Evolutionary conservation across 176 grass and related monocot species (phyloP).

Genomic region (Metroxylon sagu): DNA sequence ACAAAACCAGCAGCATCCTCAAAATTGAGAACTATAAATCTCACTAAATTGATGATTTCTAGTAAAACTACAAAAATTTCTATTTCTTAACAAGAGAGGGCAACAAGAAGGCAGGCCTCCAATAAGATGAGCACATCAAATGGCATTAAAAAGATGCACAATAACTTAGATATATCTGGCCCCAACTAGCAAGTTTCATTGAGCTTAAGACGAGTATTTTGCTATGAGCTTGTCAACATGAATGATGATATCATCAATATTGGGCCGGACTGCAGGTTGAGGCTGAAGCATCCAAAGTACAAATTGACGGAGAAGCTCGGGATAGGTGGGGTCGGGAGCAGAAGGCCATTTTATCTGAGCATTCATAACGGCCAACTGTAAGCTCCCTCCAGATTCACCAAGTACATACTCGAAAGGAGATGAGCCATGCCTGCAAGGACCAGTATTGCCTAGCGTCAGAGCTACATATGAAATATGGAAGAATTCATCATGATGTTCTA

Average conservation of each 20-base stretch:
- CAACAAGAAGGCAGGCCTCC: neutral
- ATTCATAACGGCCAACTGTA: slow-evolving; percentile 87
- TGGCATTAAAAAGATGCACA: slow-evolving; percentile 10
- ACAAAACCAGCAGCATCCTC: too few relatives aligned
- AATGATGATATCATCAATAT: slow-evolving; percentile 70
- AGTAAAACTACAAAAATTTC: neutral
- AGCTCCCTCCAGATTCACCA: slow-evolving; percentile 79
- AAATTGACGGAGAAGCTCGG: slow-evolving; percentile 70
- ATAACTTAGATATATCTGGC: slow-evolving; percentile 5
- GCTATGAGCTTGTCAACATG: slow-evolving; percentile 78
- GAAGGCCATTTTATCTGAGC: slow-evolving; percentile 77
- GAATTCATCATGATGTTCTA: neutral
- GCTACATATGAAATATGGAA: neutral
- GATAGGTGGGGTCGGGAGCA: slow-evolving; percentile 52
- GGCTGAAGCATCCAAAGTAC: slow-evolving; percentile 84
- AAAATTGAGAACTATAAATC: neutral
- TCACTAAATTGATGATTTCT: slow-evolving; percentile 5
- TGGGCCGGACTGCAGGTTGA: slow-evolving; percentile 54
- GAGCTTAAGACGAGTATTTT: slow-evolving; percentile 36
- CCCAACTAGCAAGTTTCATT: slow-evolving; percentile 6
- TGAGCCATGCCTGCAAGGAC: slow-evolving; percentile 49
- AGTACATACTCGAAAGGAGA: slow-evolving; percentile 85
- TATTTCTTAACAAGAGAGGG: neutral
- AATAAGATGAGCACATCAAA: slow-evolving; percentile 22
- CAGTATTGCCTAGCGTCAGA: neutral